phyloP scores from a whole-genome alignment of 2,329 filamentous ascomycete species.

The Diaporthe aspalathi region DNA sequence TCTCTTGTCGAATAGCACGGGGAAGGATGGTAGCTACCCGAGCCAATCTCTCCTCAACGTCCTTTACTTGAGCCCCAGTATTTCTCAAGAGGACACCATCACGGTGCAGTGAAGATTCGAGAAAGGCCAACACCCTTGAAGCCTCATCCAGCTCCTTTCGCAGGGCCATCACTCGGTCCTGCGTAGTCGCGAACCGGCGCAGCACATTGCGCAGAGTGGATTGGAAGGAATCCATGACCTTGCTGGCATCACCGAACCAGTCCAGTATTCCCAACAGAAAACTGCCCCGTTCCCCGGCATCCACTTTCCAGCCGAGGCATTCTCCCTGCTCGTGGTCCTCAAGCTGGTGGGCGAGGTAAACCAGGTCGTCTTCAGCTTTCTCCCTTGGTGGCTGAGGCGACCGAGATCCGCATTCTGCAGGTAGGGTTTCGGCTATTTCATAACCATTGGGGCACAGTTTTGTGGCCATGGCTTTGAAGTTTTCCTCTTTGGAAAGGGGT shows the following conservation, averaged over 20 bases:
- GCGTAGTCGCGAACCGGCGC: background rate
- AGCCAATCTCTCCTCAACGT: background rate
- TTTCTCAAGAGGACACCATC: background rate
- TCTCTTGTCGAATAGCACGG: too few relatives aligned
- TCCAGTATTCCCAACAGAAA: background rate
- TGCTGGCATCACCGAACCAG: background rate
- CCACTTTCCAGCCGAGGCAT: background rate
- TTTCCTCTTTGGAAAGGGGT: rapidly evolving
- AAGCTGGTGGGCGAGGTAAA: background rate
- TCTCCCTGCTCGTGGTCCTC: background rate
- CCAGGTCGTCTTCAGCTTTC: background rate
- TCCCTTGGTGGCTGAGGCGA: background rate
- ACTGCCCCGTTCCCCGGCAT: background rate
- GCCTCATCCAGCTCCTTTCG: background rate
- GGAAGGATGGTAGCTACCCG: too few relatives aligned
- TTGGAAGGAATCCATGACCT: background rate
- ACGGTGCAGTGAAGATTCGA: background rate
- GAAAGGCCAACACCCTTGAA: background rate
- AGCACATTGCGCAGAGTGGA: background rate
- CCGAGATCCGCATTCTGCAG: background rate
- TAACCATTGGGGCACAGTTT: background rate
- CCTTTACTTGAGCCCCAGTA: background rate
- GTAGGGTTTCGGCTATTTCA: background rate
- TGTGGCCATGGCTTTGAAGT: background rate
- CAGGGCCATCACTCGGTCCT: background rate